Percentiles rank a stretch among this genome's conserved stretches.
Evolutionary conservation across 2,329 filamentous ascomycete species (phyloP).

Genomic region (Trichoderma lentiforme): DNA sequence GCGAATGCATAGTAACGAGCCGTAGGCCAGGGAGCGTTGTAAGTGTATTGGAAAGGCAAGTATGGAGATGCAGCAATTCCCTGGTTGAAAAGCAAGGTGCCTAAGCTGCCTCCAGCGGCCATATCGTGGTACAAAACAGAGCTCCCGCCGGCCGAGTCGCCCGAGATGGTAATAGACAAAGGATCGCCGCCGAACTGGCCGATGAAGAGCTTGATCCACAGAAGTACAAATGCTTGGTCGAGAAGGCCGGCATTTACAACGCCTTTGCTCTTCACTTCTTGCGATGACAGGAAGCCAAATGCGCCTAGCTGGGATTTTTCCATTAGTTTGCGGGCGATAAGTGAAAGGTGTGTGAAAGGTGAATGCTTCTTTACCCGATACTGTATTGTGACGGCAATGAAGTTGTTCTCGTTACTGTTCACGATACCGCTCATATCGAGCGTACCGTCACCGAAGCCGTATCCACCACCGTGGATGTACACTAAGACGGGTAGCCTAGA

Average conservation of each 20-base stretch:
- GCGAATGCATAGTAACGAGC: neutral
- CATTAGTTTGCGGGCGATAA: neutral
- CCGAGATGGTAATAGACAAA: neutral
- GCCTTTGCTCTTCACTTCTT: slow-evolving; percentile 64
- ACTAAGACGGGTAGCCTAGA: neutral
- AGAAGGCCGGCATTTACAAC: slow-evolving; percentile 37
- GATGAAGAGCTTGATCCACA: neutral
- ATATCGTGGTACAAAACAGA: neutral
- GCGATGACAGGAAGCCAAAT: slow-evolving; percentile 70
- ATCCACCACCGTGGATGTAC: neutral
- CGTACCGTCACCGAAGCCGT: neutral
- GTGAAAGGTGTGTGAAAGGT: neutral
- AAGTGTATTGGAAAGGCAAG: neutral
- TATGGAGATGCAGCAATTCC: neutral
- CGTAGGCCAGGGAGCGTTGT: neutral
- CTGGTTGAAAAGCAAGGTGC: neutral
- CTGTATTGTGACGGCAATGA: neutral
- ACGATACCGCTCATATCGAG: neutral
- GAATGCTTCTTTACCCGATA: neutral
- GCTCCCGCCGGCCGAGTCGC: neutral
- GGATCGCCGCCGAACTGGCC: neutral
- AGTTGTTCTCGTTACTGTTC: neutral
- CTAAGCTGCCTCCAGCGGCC: neutral
- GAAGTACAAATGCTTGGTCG: neutral
- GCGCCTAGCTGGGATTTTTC: slow-evolving; percentile 48